A percentile compares a stretch with the other conserved stretches of the same genome.
phyloP scores from a whole-genome alignment of 495 filamentous ascomycete species.

The Thozetella sp. region DNA sequence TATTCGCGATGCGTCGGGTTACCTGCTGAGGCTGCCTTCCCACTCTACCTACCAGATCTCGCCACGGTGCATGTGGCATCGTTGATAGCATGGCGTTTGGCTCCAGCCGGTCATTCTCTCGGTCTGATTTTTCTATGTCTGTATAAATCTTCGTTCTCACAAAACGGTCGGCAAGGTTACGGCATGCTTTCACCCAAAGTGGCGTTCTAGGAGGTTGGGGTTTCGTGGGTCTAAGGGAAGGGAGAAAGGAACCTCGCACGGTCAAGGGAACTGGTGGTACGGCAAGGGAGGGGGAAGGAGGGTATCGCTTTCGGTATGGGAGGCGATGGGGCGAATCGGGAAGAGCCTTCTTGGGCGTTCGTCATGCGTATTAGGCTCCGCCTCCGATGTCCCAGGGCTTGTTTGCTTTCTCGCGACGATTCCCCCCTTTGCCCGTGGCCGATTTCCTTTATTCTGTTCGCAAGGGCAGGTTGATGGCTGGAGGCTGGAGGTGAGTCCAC shows the following conservation, averaged over 20 bases:
- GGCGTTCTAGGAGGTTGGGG: background rate
- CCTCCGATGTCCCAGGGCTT: background rate
- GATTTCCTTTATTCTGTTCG: background rate
- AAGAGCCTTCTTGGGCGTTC: background rate
- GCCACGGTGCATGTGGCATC: too few relatives aligned
- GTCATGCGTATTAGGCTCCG: background rate
- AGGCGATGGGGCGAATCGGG: background rate
- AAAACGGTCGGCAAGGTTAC: constrained; percentile 1
- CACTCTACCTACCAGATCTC: background rate
- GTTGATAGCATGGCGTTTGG: background rate
- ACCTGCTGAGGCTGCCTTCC: background rate
- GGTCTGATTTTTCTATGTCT: constrained; percentile 3
- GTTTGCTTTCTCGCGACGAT: background rate
- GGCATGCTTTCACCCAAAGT: background rate
- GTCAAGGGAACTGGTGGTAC: background rate
- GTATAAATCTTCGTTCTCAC: constrained; percentile 3
- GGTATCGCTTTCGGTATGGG: background rate
- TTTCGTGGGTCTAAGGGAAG: background rate
- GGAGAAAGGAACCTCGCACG: background rate
- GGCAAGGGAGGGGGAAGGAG: background rate
- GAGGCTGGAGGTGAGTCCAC: background rate
- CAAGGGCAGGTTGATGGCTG: too few relatives aligned
- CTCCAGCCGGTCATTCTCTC: background rate
- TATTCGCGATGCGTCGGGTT: background rate
- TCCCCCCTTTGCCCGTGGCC: background rate